phyloP scores from a whole-genome alignment of 2,329 filamentous ascomycete species.

The Neonectria magnoliae region DNA sequence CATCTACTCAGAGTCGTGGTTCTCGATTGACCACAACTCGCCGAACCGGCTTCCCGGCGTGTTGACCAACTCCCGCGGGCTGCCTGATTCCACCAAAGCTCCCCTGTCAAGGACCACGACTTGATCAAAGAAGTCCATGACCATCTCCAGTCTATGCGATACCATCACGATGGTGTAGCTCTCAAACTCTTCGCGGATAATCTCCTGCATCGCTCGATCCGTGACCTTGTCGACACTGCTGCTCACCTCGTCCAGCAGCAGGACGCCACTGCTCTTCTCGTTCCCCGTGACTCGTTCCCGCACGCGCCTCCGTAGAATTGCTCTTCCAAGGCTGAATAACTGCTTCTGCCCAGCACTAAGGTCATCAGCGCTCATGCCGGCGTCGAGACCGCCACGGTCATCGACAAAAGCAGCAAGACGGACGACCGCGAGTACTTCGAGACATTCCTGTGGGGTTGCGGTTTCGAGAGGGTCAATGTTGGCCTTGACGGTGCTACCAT shows the following conservation, averaged over 20 bases:
- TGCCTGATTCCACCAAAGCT: conserved; percentile 53
- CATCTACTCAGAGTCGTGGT: conserved; percentile 2
- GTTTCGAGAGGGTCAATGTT: conserved; percentile 55
- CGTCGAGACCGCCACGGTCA: conserved; percentile 48
- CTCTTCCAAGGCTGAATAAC: conserved; percentile 70
- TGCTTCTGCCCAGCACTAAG: conserved; percentile 70
- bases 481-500: conserved; percentile 50
- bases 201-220: conserved; percentile 53
- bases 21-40: conserved; percentile 45
- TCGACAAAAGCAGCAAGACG: conserved; percentile 46
- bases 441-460: conserved; percentile 47
- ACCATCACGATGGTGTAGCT: conserved; percentile 64
- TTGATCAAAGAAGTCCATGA: conserved; percentile 60
- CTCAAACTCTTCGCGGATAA: conserved; percentile 52
- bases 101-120: conserved; percentile 63
- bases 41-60: conserved; percentile 43
- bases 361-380: conserved; percentile 56
- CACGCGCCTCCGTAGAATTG: conserved; percentile 56
- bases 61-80: conserved; percentile 37
- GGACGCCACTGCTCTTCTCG: conserved; percentile 40
- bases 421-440: conserved; percentile 49
- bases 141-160: conserved; percentile 59
- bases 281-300: conserved; percentile 24
- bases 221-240: conserved; percentile 55
- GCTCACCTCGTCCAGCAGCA: conserved; percentile 57